Evolutionary conservation across 345 rosid species (phyloP), one percentile per base, ranked within the genome.

Genomic region (Turritis glabra): DNA sequence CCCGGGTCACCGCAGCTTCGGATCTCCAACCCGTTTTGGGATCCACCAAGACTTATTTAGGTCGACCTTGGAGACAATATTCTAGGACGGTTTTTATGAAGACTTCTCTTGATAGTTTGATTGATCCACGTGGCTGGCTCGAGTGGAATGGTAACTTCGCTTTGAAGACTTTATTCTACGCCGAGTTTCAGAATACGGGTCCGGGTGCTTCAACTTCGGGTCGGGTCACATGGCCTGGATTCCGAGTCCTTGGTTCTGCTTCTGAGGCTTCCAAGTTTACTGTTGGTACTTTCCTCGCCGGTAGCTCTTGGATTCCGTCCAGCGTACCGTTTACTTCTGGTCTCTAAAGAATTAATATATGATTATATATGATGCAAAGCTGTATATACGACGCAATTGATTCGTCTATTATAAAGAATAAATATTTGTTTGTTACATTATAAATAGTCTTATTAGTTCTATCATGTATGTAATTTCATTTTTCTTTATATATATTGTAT

Each of bases 11-110:
- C 4, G 87, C 93, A 5, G 84, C 85, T 38, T 61, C 86, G 4
- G 87, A 84, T 56, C 84, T 88, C 7, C 58, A 21, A 30, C 83
- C 89, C 5, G 82, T 83, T 47, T 77, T 79, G 7, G 81, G 85
- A 66, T 83, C 93, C 5, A 83, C 86, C 44, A 80, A 80, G 33
- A 84, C 90, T 11, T 88, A 61, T 71, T 63, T 88, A 15, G 93
- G 90, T 2, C 48, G 90, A 44, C 93, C 89, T 0, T 86, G 93
- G 93, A 79, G 82, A 69, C 55, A 78, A 22, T 88, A 86, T 23
- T 88, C 90, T 0, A 71, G 90, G 9, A 84, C 89, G 0, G 85
- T 88, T 40, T 83, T 79, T 10, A 77, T 88, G 66, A 70, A 78
- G 48, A 84, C 82, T 17, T 88, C 78, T 44, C 79, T 88, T 2